These are phyloP conservation scores for Erysiphe pulchra DNA, from an alignment of 2,329 filamentous ascomycete species.

Conservation along the genomic window DNA sequence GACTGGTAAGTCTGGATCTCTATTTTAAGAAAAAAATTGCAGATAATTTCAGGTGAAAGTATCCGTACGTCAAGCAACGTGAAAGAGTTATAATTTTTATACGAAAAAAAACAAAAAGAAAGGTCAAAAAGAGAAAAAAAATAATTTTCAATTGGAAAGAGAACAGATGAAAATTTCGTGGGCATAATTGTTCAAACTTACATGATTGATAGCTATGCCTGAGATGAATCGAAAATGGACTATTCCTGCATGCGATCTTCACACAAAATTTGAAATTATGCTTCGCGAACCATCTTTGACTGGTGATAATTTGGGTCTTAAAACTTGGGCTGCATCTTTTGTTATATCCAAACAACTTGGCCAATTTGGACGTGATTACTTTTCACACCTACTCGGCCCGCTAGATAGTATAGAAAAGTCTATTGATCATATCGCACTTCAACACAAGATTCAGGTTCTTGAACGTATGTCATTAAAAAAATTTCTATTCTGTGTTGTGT, in stretches of 20 bases:
- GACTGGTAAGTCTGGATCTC: slow-evolving; percentile 20
- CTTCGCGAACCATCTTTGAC: slow-evolving; percentile 74
- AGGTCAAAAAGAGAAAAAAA: too few relatives aligned
- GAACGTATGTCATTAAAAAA: slow-evolving; percentile 19
- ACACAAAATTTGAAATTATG: slow-evolving; percentile 31
- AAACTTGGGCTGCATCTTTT: slow-evolving; percentile 88
- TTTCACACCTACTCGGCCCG: slow-evolving; percentile 1
- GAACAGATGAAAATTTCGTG: too few relatives aligned
- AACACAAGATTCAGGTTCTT: slow-evolving; percentile 19
- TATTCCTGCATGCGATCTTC: slow-evolving; percentile 21
- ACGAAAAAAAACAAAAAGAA: too few relatives aligned
- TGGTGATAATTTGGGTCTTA: slow-evolving; percentile 68
- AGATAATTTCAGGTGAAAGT: not conserved
- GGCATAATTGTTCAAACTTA: not conserved
- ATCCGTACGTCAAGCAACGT: too few relatives aligned
- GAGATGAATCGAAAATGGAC: slow-evolving; percentile 33
- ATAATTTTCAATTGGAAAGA: too few relatives aligned
- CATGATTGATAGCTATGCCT: slow-evolving; percentile 25
- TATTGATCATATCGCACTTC: not conserved
- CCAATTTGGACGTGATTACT: slow-evolving; percentile 12
- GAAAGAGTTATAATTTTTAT: too few relatives aligned
- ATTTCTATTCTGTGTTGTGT: too few relatives aligned
- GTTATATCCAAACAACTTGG: slow-evolving; percentile 52
- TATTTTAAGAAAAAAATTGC: not conserved
- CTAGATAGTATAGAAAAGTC: not conserved